Evolutionary conservation across 1,284 basidiomycete genomes (phyloP), one percentile per base, ranked within the genome.

Genomic region (Rhodotorula sp.): DNA sequence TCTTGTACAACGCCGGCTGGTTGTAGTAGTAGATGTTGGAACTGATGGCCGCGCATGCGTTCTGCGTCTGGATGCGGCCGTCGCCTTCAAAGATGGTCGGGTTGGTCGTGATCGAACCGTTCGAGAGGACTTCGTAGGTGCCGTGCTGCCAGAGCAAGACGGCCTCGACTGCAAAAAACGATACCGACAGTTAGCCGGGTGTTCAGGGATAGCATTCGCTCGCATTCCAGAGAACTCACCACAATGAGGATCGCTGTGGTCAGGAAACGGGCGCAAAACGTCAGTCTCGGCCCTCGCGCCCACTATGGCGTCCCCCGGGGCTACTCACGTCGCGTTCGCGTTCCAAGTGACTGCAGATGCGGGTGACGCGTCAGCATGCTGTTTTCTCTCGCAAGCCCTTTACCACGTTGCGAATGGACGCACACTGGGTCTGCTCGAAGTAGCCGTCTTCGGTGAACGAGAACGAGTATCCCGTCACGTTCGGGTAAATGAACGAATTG

Each of bases 81-180:
- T 74, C 69, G n/a, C 66, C 72, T 5, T 60, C 26, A 29, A 74
- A 74, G 6, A 58, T 59, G 12, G 72, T 59, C 18, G 65, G 59
- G 29, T 74, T 62, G 10, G 70, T 74, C 54, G 67, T 71, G 63
- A 70, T 63, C 26, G 57, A 64, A 2, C 69, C 72, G 58, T 71
- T 64, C 14, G 29, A 16, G 47, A 61, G 31, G 8, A 71, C 58
- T 23, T 62, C 20, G 72, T 74, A 74, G 21, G 60, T 71, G 1
- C 72, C 72, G 62, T 74, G 72, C 58, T 67, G 64, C 72, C 72
- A 74, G n/a, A 67, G 31, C 6, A 71, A 56, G 56, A 68, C 60
- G 0, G 67, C 64, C 58, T 69, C 67, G 46, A 69, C 58, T 58
- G 58, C 21, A 58, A 1, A 1, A 39, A 34, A 34, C 6, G 54